phyloP scores from a whole-genome alignment of 441 rosid genomes.

The Bruguiera hainesii region DNA sequence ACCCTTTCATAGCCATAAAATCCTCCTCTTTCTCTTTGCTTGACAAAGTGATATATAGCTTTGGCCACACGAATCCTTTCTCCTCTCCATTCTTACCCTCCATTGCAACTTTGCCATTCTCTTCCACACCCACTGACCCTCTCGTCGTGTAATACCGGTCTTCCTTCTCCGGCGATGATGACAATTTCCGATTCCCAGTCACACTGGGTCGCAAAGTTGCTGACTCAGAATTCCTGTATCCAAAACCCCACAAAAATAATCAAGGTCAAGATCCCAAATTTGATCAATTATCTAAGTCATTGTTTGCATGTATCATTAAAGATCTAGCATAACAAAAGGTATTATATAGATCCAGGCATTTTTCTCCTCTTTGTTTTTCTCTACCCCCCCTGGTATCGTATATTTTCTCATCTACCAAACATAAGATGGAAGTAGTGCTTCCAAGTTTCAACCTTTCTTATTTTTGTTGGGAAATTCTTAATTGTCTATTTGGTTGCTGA shows the following conservation, averaged over 20 bases:
- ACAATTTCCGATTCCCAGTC: constrained; percentile 34
- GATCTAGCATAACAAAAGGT: constrained; percentile 3
- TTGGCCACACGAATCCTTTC: constrained; percentile 53
- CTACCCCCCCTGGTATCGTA: neutral
- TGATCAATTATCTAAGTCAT: neutral
- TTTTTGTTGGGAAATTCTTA: constrained; percentile 9
- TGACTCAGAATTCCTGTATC: constrained; percentile 40
- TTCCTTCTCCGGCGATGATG: constrained; percentile 47
- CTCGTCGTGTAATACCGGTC: constrained; percentile 53
- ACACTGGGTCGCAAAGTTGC: constrained; percentile 27
- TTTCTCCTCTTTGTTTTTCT: too few relatives aligned
- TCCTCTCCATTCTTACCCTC: constrained; percentile 45
- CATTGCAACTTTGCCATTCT: constrained; percentile 41
- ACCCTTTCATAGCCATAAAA: constrained; percentile 74
- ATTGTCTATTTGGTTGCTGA: constrained; percentile 26
- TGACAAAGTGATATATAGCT: constrained; percentile 47
- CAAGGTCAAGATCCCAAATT: neutral
- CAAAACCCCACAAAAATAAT: constrained; percentile 9
- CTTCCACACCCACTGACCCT: constrained; percentile 49
- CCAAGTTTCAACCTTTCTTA: neutral
- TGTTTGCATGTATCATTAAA: neutral
- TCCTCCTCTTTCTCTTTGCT: constrained; percentile 76
- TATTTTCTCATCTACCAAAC: constrained; percentile 19
- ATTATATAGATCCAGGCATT: too few relatives aligned
- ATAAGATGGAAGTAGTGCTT: neutral